Evolutionary conservation across 2,329 filamentous ascomycete genomes (phyloP).

Genomic region (Botrytis deweyae): DNA sequence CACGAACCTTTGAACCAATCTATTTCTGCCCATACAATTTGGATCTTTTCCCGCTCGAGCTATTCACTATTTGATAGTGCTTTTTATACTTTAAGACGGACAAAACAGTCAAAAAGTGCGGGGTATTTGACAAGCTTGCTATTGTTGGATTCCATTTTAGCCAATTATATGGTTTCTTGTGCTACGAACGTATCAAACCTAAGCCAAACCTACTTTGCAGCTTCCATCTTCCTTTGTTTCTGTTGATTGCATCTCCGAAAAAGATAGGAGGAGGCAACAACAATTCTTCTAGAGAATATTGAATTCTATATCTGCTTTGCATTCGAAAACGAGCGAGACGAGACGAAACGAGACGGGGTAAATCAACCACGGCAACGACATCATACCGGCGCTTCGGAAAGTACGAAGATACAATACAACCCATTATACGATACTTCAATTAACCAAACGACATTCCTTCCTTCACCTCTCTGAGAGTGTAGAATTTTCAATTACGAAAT

Average conservation of each 20-base stretch:
- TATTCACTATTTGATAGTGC: not conserved
- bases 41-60: not conserved
- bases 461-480: not conserved
- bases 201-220: conserved; percentile 12
- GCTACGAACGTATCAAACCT: not conserved
- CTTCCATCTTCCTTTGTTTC: conserved; percentile 20
- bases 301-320: conserved; percentile 24
- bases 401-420: not conserved
- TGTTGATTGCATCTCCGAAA: conserved; percentile 13
- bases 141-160: not conserved
- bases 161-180: conserved; percentile 19
- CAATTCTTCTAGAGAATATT: not conserved
- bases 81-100: not conserved
- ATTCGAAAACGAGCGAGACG: conserved; percentile 14
- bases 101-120: conserved; percentile 14
- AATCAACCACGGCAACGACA: not conserved
- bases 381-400: not conserved
- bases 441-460: not conserved
- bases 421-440: conserved; percentile 1
- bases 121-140: conserved; percentile 16
- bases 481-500: not conserved
- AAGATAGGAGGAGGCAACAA: not conserved
- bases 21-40: not conserved
- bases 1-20: not conserved
- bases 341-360: not conserved